These are phyloP conservation scores for Erodium maritimum DNA, from an alignment of 345 rosid genomes.

Conservation along the genomic window DNA sequence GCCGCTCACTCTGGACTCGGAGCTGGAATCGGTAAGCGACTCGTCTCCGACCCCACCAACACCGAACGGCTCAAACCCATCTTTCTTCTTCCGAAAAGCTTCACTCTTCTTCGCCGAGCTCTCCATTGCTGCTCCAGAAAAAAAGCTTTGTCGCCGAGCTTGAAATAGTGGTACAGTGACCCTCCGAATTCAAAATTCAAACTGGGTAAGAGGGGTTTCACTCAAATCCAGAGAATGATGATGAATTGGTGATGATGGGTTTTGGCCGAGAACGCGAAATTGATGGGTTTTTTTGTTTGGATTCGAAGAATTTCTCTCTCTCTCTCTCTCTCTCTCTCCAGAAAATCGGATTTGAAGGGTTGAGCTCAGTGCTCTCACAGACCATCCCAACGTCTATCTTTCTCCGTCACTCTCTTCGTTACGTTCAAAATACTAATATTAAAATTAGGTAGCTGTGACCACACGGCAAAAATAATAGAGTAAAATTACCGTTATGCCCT, in stretches of 20 bases:
- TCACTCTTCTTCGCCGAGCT: constrained; percentile 37
- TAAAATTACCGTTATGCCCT: too few relatives aligned
- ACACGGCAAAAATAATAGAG: too few relatives aligned
- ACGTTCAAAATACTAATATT: constrained; percentile 32
- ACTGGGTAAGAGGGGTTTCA: too few relatives aligned
- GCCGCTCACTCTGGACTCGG: constrained; percentile 45
- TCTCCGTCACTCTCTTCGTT: constrained; percentile 11
- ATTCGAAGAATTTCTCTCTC: too few relatives aligned
- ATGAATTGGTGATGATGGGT: too few relatives aligned
- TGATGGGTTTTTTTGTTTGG: too few relatives aligned
- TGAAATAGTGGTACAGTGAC: neutral
- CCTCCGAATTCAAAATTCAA: too few relatives aligned
- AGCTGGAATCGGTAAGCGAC: constrained; percentile 29
- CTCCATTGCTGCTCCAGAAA: constrained; percentile 31
- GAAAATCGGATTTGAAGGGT: constrained; percentile 32
- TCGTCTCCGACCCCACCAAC: constrained; percentile 11
- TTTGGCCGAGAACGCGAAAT: too few relatives aligned
- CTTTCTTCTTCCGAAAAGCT: constrained; percentile 25
- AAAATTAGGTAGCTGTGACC: neutral
- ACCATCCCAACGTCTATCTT: constrained; percentile 38
- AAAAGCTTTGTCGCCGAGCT: neutral
- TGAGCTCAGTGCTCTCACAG: constrained; percentile 12
- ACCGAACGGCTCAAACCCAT: constrained; percentile 19
- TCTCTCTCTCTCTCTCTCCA: too few relatives aligned
- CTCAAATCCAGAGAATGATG: too few relatives aligned